phyloP scores from a whole-genome alignment of 306 rosid genomes.

The Fragaria nilgerrensis region DNA sequence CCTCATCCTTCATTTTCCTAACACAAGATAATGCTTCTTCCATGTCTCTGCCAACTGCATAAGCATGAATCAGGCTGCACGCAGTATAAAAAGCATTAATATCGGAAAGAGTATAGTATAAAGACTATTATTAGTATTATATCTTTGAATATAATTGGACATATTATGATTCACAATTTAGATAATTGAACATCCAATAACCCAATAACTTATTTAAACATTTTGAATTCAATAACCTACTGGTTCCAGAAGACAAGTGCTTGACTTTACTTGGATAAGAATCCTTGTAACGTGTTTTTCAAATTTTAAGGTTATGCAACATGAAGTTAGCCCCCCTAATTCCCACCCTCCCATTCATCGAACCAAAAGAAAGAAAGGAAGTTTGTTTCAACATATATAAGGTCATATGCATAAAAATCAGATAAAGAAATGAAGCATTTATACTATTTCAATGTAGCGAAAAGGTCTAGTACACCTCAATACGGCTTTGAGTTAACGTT shows the following conservation, averaged over 20 bases:
- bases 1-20: constrained; percentile 88
- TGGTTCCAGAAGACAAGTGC: background rate
- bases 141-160: background rate
- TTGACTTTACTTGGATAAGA: background rate
- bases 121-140: background rate
- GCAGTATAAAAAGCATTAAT: constrained; percentile 33
- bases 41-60: constrained; percentile 99
- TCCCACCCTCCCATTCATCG: background rate
- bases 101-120: constrained; percentile 15
- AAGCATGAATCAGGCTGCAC: constrained; percentile 98
- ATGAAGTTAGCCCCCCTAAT: background rate
- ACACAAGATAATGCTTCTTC: constrained; percentile 93
- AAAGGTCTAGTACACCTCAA: background rate
- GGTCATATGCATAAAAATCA: no score
- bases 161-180: background rate
- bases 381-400: background rate
- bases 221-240: background rate
- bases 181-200: background rate
- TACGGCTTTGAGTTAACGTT: background rate
- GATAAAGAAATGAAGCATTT: background rate
- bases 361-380: background rate
- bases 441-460: background rate
- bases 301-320: background rate
- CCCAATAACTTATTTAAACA: background rate
- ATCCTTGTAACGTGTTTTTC: background rate